Evolutionary conservation across 169 alveolate species (phyloP).

Genomic region (Plasmodium knowlesi): DNA sequence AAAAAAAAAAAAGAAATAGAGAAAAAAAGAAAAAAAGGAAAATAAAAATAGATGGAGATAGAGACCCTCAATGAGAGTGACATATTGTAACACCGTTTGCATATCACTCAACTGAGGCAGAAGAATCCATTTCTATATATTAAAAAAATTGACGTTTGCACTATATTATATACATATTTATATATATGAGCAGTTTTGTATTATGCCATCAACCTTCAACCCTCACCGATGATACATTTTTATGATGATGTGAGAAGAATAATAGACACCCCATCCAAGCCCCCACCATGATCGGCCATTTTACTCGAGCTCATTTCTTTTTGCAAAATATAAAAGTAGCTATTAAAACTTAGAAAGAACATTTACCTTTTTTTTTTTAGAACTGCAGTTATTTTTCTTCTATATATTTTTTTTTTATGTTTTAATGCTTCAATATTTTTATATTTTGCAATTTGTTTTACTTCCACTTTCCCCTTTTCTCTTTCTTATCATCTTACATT

Average conservation of each 20-base stretch:
- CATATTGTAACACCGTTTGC: not conserved
- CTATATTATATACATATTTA: not conserved
- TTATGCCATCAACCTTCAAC: not conserved
- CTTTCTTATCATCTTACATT: slow-evolving; percentile 1
- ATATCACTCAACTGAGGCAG: not conserved
- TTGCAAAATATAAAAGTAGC: not conserved
- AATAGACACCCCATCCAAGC: not conserved
- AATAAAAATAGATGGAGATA: no score
- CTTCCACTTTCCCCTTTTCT: not conserved
- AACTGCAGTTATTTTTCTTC: not conserved
- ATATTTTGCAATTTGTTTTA: slow-evolving; percentile 3
- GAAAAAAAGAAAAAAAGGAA: not conserved
- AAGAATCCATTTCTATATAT: not conserved
- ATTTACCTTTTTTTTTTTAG: not conserved
- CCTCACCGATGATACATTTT: not conserved
- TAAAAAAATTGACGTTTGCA: not conserved
- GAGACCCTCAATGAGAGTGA: not conserved
- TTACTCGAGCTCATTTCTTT: not conserved
- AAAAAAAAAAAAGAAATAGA: not conserved
- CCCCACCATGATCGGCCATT: not conserved
- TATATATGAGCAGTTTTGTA: slow-evolving; percentile 3
- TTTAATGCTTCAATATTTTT: not conserved
- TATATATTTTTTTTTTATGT: not conserved
- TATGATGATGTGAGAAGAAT: not conserved
- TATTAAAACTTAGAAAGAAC: not conserved